Percentiles rank a stretch among this genome's conserved stretches.
phyloP scores from a whole-genome alignment of 495 filamentous ascomycete genomes.

The Trichoderma orchidacearum region DNA sequence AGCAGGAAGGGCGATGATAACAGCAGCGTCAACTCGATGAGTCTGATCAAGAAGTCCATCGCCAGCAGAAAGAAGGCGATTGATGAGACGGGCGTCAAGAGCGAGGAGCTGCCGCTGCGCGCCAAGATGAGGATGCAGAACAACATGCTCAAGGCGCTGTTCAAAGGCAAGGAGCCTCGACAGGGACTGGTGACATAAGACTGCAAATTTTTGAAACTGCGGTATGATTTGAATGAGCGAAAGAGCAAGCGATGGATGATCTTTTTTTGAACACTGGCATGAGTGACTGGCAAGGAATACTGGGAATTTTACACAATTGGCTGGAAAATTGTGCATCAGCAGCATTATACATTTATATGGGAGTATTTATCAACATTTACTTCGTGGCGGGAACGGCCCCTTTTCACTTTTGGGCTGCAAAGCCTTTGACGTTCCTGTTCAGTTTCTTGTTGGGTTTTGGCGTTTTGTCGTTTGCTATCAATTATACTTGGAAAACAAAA shows the following conservation, averaged over 20 bases:
- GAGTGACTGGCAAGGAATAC: no score
- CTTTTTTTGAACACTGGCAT: no score
- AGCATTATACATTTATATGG: no score
- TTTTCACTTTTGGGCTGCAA: no score
- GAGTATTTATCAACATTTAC: no score
- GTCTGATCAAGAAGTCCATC: conserved; percentile 1
- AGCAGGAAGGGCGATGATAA: conserved; percentile 14
- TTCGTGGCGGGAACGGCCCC: no score
- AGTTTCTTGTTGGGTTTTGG: no score
- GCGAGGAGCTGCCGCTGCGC: conserved; percentile 11
- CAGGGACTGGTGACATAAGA: background rate
- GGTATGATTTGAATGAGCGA: background rate
- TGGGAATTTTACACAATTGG: no score
- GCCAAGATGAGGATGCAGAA: conserved; percentile 20
- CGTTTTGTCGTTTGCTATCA: no score
- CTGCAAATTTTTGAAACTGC: background rate
- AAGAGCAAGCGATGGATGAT: background rate
- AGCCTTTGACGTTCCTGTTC: no score
- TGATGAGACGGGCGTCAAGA: background rate
- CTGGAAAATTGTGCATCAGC: no score
- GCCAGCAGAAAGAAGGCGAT: conserved; percentile 7
- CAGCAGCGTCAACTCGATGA: conserved; percentile 8
- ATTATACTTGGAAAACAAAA: background rate
- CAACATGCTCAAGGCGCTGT: conserved; percentile 34
- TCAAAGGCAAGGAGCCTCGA: conserved; percentile 30